Conservation (phyloP, 2,329 filamentous ascomycete genomes). For the Exophiala spinifera region DNA sequence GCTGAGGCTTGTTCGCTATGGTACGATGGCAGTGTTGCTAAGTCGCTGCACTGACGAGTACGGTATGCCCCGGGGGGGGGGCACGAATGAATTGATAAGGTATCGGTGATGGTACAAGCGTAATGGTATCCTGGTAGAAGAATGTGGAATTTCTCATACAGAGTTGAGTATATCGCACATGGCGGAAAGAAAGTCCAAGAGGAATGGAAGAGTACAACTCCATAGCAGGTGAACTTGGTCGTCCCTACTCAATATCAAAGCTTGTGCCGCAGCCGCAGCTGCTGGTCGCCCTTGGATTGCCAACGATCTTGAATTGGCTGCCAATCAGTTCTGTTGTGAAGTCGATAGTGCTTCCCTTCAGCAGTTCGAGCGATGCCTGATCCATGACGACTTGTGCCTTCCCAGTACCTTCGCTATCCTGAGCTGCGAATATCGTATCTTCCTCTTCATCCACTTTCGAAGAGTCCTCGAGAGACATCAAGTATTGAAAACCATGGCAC, state of each 20-base stretch:
- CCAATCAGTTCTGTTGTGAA: conserved; percentile 95
- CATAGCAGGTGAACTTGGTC: neutral
- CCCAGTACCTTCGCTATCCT: conserved; percentile 37
- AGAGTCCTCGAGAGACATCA: conserved; percentile 73
- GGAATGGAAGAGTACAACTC: neutral
- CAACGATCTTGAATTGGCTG: conserved; percentile 92
- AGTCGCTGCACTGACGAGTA: too few species aligned
- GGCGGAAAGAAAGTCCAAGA: too few species aligned
- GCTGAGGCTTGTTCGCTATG: too few species aligned
- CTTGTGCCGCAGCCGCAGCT: conserved; percentile 97
- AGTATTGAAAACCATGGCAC: conserved; percentile 96
- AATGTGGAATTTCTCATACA: too few species aligned
- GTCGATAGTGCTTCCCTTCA: conserved; percentile 93
- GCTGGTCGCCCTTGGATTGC: conserved; percentile 87
- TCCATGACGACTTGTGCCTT: conserved; percentile 85
- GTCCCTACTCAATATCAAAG: conserved; percentile 78
- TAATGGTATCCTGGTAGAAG: neutral
- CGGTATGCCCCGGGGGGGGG: too few species aligned
- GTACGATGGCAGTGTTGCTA: too few species aligned
- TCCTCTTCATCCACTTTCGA: conserved; percentile 65
- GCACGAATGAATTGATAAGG: too few species aligned
- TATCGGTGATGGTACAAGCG: too few species aligned
- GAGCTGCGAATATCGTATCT: conserved; percentile 80
- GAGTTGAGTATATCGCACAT: too few species aligned
- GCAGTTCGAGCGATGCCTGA: conserved; percentile 75